phyloP scores from a whole-genome alignment of 148 eudicot species.

The Cornus controversa region DNA sequence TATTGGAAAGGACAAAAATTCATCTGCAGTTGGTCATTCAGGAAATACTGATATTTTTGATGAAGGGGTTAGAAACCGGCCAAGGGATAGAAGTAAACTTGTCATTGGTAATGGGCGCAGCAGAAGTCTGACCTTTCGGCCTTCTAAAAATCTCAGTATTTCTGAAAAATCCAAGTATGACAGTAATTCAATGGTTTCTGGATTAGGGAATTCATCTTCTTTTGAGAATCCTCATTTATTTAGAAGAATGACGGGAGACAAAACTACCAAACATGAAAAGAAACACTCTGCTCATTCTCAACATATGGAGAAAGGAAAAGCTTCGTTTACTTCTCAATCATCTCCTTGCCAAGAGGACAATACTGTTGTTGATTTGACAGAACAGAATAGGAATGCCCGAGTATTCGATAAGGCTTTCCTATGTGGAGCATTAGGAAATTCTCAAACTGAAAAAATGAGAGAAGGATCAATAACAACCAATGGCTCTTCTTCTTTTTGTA shows the following conservation, averaged over 20 bases:
- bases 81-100: conserved; percentile 21
- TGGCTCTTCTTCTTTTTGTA: conserved; percentile 17
- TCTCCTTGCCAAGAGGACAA: conserved; percentile 8
- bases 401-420: conserved; percentile 18
- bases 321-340: conserved; percentile 22
- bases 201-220: conserved; percentile 21
- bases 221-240: conserved; percentile 30
- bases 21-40: conserved; percentile 23
- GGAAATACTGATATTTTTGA: conserved; percentile 15
- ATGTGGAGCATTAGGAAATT: conserved; percentile 13
- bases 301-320: conserved; percentile 27
- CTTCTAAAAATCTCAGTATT: conserved; percentile 19
- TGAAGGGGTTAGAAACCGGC: conserved; percentile 25
- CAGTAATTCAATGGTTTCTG: conserved; percentile 12
- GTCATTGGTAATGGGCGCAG: conserved; percentile 23
- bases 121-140: conserved; percentile 18
- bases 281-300: conserved; percentile 23
- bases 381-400: conserved; percentile 8
- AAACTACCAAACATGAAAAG: conserved; percentile 22
- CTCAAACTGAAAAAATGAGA: conserved; percentile 22
- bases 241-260: conserved; percentile 26
- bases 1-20: conserved; percentile 12
- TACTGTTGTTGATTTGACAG: conserved; percentile 31
- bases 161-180: conserved; percentile 17
- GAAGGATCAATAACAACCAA: conserved; percentile 15